phyloP scores from a whole-genome alignment of 768 basidiomycete genomes.

The Boletus rubropictus region DNA sequence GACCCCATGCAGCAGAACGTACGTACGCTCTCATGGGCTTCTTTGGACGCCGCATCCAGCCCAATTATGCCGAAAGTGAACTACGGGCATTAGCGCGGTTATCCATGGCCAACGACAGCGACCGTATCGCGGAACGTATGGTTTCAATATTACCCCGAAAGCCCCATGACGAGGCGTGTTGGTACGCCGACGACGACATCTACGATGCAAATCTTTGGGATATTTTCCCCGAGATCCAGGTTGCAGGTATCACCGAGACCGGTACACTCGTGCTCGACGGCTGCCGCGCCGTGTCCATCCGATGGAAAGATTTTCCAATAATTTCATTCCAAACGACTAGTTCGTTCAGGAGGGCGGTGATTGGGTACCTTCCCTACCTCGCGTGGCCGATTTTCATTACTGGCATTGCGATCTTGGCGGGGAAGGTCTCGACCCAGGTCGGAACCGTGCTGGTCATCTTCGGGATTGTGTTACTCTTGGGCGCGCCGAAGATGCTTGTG shows the following conservation, averaged over 20 bases:
- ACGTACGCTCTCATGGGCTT: constrained; percentile 22
- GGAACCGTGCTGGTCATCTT: constrained; percentile 1
- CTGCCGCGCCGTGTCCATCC: constrained; percentile 12
- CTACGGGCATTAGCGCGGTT: constrained; percentile 14
- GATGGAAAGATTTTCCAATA: constrained; percentile 18
- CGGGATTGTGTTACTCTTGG: not conserved
- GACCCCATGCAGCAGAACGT: not conserved
- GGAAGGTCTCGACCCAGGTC: not conserved
- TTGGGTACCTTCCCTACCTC: constrained; percentile 6
- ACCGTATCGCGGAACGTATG: constrained; percentile 20
- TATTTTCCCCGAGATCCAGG: constrained; percentile 14
- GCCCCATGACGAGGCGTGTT: constrained; percentile 3
- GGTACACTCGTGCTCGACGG: constrained; percentile 19
- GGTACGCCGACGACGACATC: constrained; percentile 17
- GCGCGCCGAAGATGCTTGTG: too few species aligned
- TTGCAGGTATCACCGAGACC: constrained; percentile 12
- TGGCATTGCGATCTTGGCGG: not conserved
- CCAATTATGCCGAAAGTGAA: constrained; percentile 9
- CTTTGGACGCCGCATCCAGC: constrained; percentile 17
- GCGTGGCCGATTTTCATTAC: constrained; percentile 5
- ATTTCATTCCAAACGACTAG: constrained; percentile 4
- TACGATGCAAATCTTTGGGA: constrained; percentile 18
- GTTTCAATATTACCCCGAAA: constrained; percentile 13
- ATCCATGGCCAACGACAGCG: constrained; percentile 22
- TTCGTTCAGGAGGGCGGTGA: constrained; percentile 9